phyloP scores from a whole-genome alignment of 1,284 basidiomycete species.

The Cutaneotrichosporon spelunceum region DNA sequence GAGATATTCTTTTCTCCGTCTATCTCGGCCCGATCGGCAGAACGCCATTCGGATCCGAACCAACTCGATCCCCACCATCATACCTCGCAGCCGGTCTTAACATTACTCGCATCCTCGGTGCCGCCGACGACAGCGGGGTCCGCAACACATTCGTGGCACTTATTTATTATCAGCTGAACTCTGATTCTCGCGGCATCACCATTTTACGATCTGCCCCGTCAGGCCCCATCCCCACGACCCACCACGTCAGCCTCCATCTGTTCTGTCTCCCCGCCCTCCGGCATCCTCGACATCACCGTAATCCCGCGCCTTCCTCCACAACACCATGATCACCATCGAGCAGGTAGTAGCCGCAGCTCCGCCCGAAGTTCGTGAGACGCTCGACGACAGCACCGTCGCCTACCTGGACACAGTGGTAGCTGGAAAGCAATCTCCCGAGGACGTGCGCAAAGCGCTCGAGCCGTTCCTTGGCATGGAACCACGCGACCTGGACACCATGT shows the following conservation, averaged over 20 bases:
- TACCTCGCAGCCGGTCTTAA: background rate
- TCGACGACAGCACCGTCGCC: constrained; percentile 19
- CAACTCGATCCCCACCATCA: background rate
- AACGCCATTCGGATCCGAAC: constrained; percentile 1
- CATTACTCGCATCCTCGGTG: background rate
- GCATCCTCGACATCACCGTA: background rate
- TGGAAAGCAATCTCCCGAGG: constrained; percentile 6
- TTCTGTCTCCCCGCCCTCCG: background rate
- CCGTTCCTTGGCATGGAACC: constrained; percentile 21
- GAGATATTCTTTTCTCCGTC: background rate
- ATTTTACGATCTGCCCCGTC: background rate
- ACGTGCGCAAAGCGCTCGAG: constrained; percentile 14
- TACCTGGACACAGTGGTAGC: constrained; percentile 15
- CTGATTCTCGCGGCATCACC: too few species aligned
- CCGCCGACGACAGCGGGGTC: background rate
- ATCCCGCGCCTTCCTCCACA: background rate
- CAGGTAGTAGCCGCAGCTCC: constrained; percentile 17
- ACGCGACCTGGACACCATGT: constrained; percentile 17
- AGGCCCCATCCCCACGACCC: too few species aligned
- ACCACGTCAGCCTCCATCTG: background rate
- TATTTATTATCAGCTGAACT: too few species aligned
- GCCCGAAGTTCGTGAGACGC: constrained; percentile 17
- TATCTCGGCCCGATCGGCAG: background rate
- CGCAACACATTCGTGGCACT: too few species aligned
- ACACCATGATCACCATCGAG: constrained; percentile 19